Percentiles rank a stretch among this genome's conserved stretches.
phyloP scores from a whole-genome alignment of 2,329 filamentous ascomycete genomes.

The Bimuria novae-zelandiae region DNA sequence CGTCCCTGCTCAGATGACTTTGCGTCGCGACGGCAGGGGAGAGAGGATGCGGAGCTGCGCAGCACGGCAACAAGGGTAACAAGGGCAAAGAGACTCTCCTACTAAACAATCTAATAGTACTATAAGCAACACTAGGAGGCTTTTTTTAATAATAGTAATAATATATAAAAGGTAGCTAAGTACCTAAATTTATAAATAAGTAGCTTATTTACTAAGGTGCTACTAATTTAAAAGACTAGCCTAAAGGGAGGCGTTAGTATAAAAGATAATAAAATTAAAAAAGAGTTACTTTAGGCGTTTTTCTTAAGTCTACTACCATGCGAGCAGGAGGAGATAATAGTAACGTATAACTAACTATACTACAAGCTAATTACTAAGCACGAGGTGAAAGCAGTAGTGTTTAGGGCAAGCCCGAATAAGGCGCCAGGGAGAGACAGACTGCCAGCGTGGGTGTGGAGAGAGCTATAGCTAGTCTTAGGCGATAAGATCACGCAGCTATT shows the following conservation, averaged over 20 bases:
- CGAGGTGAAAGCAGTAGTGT: conserved; percentile 18
- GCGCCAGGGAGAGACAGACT: conserved; percentile 14
- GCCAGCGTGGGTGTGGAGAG: conserved; percentile 24
- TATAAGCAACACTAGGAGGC: conserved; percentile 6
- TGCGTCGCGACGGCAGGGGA: conserved; percentile 9
- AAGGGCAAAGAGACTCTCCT: conserved; percentile 18
- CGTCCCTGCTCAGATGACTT: no score
- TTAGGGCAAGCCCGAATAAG: conserved; percentile 18
- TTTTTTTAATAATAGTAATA: neutral
- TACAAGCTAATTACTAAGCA: conserved; percentile 17
- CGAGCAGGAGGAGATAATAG: conserved; percentile 15
- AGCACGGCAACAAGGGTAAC: conserved; percentile 11
- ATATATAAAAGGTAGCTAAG: neutral
- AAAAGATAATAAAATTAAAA: conserved; percentile 17
- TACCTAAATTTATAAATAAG: neutral
- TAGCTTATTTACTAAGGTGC: neutral
- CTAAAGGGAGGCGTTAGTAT: conserved; percentile 10
- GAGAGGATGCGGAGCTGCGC: conserved; percentile 12
- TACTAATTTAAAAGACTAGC: conserved; percentile 15
- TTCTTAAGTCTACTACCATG: conserved; percentile 14
- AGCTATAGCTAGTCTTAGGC: conserved; percentile 24
- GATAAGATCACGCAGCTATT: conserved; percentile 25
- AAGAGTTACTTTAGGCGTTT: conserved; percentile 20
- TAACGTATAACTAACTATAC: conserved; percentile 15
- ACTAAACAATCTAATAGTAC: conserved; percentile 15